phyloP scores from a whole-genome alignment of 176 grass and related monocot species.

The Aegilops sharonensis region DNA sequence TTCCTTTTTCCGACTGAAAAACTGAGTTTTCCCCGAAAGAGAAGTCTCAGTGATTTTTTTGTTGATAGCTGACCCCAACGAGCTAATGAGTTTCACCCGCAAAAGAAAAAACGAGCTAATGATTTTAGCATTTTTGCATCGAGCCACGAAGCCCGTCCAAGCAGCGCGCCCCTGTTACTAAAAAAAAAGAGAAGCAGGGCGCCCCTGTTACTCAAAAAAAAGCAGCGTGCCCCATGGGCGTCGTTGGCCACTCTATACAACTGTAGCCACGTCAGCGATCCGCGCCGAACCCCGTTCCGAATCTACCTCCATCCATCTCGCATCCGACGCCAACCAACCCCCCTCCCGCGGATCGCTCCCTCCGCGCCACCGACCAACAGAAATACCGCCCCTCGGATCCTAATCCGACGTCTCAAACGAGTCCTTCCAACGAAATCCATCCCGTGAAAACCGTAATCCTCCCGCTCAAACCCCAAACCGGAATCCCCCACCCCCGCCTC shows the following conservation, averaged over 20 bases:
- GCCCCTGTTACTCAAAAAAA: too few relatives aligned
- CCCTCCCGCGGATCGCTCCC: slow-evolving; percentile 16
- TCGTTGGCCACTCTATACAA: too few relatives aligned
- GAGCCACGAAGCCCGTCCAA: neutral
- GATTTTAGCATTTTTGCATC: too few relatives aligned
- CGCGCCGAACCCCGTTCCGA: neutral
- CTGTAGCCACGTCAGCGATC: slow-evolving; percentile 46
- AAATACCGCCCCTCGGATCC: neutral
- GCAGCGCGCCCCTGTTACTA: neutral
- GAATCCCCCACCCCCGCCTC: neutral
- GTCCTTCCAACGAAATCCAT: neutral
- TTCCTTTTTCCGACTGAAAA: too few relatives aligned
- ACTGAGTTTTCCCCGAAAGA: too few relatives aligned
- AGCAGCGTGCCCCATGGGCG: too few relatives aligned
- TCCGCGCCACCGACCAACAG: neutral
- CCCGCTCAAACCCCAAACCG: neutral
- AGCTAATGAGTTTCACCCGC: too few relatives aligned
- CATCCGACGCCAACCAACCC: slow-evolving; percentile 17
- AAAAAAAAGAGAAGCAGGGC: neutral
- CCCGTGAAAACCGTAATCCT: neutral
- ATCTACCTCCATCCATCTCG: neutral
- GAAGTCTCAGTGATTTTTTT: too few relatives aligned
- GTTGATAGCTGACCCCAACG: too few relatives aligned
- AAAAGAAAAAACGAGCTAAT: too few relatives aligned
- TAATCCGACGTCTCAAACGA: neutral